Evolutionary conservation across 768 basidiomycete genomes (phyloP), one percentile per base, ranked within the genome.

Genomic region (Pulveroboletus sp.): DNA sequence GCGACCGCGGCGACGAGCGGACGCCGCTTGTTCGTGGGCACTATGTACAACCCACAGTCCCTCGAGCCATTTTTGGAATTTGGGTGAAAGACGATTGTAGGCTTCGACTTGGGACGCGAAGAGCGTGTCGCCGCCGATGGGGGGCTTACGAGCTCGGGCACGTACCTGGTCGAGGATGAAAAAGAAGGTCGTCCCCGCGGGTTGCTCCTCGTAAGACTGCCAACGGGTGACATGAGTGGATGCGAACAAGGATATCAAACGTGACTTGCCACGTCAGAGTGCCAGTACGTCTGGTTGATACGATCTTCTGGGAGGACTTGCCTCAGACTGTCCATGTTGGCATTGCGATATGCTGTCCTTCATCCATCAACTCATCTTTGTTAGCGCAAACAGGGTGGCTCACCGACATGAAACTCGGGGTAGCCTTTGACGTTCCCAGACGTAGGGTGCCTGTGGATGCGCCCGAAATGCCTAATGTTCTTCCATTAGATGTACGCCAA

Each of bases 21-120:
- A 60, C n/a, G 78, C 76, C 17, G 74, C 75, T 53, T 83, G 81
- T 2, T 62, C 61, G 17, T 80, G 75, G 17, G 78, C 80, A 6
- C 76, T 75, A 57, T 84, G 82, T 7, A 83, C 68, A 13, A 81
- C 79, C 25, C 69, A 65, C 6, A 85, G 70, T 14, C 80, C 80
- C 57, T 81, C 78, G 21, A 84, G 72, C 43, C 75, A 73, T 51
- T 78, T 76, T 62, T 77, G 66, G 71, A 83, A 80, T 51, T 74
- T 77, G 19, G 74, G 73, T 2, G 79, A 81, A 53, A 84, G 76
- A 24, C 77, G 73, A 23, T 76, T 78, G 67, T 81, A 82, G 1
- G 80, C 81, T 54, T 80, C 80, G 29, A 76, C 79, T 52, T 79
- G 77, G 7, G 79, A 80, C 1, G 73, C 60, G 67, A 81, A 82